phyloP scores from a whole-genome alignment of 2,329 filamentous ascomycete genomes.

The Cercospora sp. region DNA sequence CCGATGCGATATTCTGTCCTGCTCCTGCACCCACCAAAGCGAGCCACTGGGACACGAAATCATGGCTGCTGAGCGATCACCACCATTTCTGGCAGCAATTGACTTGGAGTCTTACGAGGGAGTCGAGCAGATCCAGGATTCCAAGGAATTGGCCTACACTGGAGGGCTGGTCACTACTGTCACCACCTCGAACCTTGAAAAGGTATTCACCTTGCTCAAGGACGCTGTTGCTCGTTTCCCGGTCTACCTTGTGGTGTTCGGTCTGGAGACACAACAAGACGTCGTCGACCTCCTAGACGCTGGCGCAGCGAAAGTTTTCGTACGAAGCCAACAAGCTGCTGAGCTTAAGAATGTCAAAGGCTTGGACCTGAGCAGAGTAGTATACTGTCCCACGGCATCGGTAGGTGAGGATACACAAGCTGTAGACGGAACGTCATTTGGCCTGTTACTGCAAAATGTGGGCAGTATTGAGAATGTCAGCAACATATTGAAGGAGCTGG shows the following conservation, averaged over 20 bases:
- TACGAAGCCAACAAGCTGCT: conserved; percentile 67
- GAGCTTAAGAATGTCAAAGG: conserved; percentile 54
- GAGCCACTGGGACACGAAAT: conserved; percentile 14
- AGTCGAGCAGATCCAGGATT: conserved; percentile 51
- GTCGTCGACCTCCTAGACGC: conserved; percentile 78
- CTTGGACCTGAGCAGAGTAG: conserved; percentile 58
- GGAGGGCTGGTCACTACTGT: conserved; percentile 58
- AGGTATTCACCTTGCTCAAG: conserved; percentile 55
- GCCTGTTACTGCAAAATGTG: conserved; percentile 46
- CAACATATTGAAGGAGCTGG: conserved; percentile 53
- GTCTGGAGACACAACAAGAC: conserved; percentile 67
- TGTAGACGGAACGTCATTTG: conserved; percentile 47
- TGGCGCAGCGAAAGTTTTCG: conserved; percentile 82
- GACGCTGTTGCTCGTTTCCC: conserved; percentile 57
- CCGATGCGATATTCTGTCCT: conserved; percentile 4
- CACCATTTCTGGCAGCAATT: conserved; percentile 52
- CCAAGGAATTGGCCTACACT: conserved; percentile 55
- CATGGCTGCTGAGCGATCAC: conserved; percentile 27
- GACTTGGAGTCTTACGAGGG: conserved; percentile 48
- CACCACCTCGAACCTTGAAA: conserved; percentile 46
- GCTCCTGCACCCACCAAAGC: background rate
- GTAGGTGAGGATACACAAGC: conserved; percentile 46
- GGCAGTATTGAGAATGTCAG: conserved; percentile 45
- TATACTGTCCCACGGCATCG: conserved; percentile 50
- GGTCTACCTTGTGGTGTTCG: conserved; percentile 75